Evolutionary conservation across 129 eudicot species (phyloP).

Genomic region (Tagetes patula): DNA sequence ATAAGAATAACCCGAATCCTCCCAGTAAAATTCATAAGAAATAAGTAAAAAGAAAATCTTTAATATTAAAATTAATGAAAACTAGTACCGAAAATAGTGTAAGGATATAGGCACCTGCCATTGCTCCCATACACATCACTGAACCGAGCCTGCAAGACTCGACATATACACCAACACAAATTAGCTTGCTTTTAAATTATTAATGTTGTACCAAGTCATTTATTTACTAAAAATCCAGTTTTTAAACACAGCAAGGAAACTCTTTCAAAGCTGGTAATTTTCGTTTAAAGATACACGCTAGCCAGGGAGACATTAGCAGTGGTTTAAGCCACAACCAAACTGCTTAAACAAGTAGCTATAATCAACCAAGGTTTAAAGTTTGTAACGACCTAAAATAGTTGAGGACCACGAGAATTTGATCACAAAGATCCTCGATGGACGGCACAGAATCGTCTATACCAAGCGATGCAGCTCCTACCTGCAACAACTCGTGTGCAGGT

Average conservation of each 20-base stretch:
- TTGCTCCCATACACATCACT: conserved; percentile 98
- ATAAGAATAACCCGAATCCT: neutral
- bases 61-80: neutral
- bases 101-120: conserved; percentile 91
- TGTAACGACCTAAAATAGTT: conserved; percentile 54
- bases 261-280: neutral
- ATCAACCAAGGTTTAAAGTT: conserved; percentile 14
- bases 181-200: neutral
- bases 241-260: neutral
- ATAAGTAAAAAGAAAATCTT: neutral
- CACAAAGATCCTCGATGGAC: conserved; percentile 52
- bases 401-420: conserved; percentile 69
- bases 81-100: conserved; percentile 78
- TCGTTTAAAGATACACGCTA: too few species aligned
- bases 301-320: too few species aligned
- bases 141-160: conserved; percentile 71
- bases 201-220: neutral
- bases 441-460: conserved; percentile 45
- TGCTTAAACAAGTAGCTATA: neutral
- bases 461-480: conserved; percentile 64
- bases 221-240: neutral
- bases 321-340: too few species aligned
- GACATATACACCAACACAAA: neutral
- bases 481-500: conserved; percentile 51
- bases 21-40: neutral